Evolutionary conservation across 2,329 filamentous ascomycete genomes (phyloP), one percentile per base, ranked within the genome.

Genomic region (Colletotrichum destructivum): DNA sequence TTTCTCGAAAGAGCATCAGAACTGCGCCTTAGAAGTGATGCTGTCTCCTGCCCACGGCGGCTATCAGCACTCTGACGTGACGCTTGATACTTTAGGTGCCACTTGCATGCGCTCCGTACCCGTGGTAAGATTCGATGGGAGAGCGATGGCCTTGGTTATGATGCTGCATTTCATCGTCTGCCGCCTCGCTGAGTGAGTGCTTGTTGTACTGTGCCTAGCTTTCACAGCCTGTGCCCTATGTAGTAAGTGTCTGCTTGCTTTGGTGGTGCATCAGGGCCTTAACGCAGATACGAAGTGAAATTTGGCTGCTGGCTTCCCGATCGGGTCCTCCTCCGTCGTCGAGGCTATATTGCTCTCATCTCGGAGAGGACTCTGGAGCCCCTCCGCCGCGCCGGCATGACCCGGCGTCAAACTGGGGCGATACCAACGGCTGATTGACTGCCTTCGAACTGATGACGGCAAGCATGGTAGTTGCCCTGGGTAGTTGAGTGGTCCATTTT

Each of bases 321-420:
- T 71, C 23, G n/a, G 59, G 52, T 16, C 5, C 9, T 21, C 12
- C 38, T 49, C 69, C 57, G 64, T 44, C 46, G 44, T 59, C 56
- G 56, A 63, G 59, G 35, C 57, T 63, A 63, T 62, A 62, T 63
- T 69, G 69, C 31, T 46, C 54, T 71, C 69, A 71, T 63, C 65
- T 71, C 52, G 59, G 64, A 52, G 35, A 57, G 47, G 31, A 59
- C 56, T n/a, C 46, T 54, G 35, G 35, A 31, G 57, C 57, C 44
- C 44, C 64, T 62, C 52, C 46, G 46, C 40, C 21, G 59, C 52
- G 52, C 59, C 63, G 35, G 35, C 23, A 42, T n/a, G 35, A 15
- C 26, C 31, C 44, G 49, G 21, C 69, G 7, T 63, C 38, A 64
- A 64, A 18, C 54, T 55, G 52, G 60, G 65, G 59, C 54, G 23